Evolutionary conservation across 1,139 yeast genomes (phyloP).

Genomic region (Sugiyamaella pinicola): DNA sequence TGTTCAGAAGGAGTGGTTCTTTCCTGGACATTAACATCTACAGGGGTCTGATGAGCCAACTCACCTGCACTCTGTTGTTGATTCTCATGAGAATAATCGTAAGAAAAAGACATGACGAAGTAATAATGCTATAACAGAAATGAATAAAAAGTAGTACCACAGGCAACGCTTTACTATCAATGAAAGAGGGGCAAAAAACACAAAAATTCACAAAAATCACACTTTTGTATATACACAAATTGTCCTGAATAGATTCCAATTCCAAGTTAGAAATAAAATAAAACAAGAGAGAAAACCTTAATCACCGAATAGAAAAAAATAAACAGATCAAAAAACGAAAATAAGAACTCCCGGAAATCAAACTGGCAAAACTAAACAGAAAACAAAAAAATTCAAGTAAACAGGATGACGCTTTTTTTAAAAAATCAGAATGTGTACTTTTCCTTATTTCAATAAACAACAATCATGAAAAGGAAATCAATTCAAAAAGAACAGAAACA

Average conservation of each 20-base stretch:
- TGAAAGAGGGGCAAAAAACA: background rate
- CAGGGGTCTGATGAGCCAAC: background rate
- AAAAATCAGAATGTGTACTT: background rate
- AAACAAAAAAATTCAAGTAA: background rate
- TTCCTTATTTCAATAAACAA: too few species aligned
- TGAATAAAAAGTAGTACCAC: slow-evolving; percentile 4
- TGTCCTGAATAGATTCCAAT: slow-evolving; percentile 1
- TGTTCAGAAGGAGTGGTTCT: background rate
- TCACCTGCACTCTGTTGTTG: slow-evolving; percentile 13
- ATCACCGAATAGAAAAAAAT: background rate
- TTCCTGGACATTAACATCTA: slow-evolving; percentile 4
- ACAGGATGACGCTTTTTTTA: background rate
- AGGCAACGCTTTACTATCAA: too few species aligned
- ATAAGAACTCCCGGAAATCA: slow-evolving; percentile 6
- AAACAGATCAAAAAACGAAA: slow-evolving; percentile 4
- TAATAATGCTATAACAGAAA: background rate
- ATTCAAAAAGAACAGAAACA: too few species aligned
- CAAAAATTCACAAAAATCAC: background rate
- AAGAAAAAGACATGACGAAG: slow-evolving; percentile 18
- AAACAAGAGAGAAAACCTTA: background rate
- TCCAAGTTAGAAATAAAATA: background rate
- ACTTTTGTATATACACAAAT: slow-evolving; percentile 1
- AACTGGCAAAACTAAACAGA: background rate
- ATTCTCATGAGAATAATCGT: slow-evolving; percentile 17
- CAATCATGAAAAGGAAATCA: too few species aligned